Base-by-base conservation (phyloP, 179 eudicot species). In the Sideroxylon spinosum region DNA sequence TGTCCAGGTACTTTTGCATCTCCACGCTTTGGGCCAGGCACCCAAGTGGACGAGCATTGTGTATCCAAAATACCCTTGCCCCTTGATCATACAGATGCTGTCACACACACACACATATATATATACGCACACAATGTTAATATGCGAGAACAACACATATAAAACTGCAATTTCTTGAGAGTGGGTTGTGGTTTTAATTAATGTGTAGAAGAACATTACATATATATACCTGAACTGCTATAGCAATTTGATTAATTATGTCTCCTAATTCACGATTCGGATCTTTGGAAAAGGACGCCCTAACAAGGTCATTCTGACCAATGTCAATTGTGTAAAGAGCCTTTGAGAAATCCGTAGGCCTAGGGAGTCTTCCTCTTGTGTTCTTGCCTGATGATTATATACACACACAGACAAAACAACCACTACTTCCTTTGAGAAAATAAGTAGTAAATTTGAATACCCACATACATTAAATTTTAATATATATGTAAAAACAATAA, bases 321-420 rank as follows among this genome's bases (percentile, higher is more conserved):
- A 84, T 79, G 28, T 85, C 87, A 4, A 82, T 50, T 44, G 81
- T 82, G 75, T 85, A 80, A 9, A 82, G 81, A 48, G 87, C 83
- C 63, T 71, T 74, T 57, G 85, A 74, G 78, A 85, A 85, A 50
- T 85, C 81, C 64, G 70, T 37, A 26, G 85, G 83, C 73, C 71
- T 77, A 64, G 83, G 85, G 6, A 85, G 80, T 19, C 17, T 74
- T 46, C 19, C 13, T 37, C 44, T 37, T 7, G 28, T 73, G 63
- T 76, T 16, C 12, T 59, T 59, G 9, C 10, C 63, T 59, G 63
- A 56, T 56, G 60, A 10, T 4, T 56, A 56, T 56, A 17, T 17
- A 56, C 6, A 13, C 1, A 9, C 1, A 52, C 14, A 13, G 0
- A 9, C 56, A 52, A 10, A 52, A 9, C 44, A 13, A 52, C 56